Percentiles rank a stretch among this genome's conserved stretches.
Conservation (phyloP, 805 yeast genomes). For the Grigorovia transvaalensis region DNA sequence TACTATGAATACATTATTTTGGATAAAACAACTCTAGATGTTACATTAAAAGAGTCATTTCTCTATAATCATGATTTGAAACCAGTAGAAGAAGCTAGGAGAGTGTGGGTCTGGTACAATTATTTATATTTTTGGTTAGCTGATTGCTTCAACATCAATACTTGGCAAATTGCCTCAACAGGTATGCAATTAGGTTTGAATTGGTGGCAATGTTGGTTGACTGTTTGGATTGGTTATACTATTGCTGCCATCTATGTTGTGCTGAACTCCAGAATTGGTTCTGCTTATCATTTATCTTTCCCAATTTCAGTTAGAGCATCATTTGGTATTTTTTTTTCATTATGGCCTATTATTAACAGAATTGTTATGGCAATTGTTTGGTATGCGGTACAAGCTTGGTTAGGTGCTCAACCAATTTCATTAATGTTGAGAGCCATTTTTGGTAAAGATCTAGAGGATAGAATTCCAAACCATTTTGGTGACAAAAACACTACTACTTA, state of each 20-base stretch:
- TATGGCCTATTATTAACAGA: slow-evolving; percentile 84
- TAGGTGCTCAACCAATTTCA: slow-evolving; percentile 79
- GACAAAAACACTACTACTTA: slow-evolving; percentile 56
- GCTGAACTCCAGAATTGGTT: slow-evolving; percentile 66
- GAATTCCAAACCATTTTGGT: slow-evolving; percentile 53
- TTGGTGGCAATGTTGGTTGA: slow-evolving; percentile 90
- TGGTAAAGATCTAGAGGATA: slow-evolving; percentile 51
- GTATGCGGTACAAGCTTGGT: slow-evolving; percentile 80
- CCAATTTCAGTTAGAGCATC: slow-evolving; percentile 77
- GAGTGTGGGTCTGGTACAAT: slow-evolving; percentile 80
- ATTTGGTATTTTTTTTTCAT: slow-evolving; percentile 78
- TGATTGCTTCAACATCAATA: slow-evolving; percentile 81
- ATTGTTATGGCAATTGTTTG: slow-evolving; percentile 83
- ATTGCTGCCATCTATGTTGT: slow-evolving; percentile 62
- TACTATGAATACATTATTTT: slow-evolving; percentile 6
- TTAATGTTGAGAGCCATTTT: slow-evolving; percentile 71
- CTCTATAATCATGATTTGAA: slow-evolving; percentile 68
- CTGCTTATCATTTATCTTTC: slow-evolving; percentile 72
- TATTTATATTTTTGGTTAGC: slow-evolving; percentile 79
- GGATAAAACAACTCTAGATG: slow-evolving; percentile 19
- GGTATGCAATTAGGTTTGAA: slow-evolving; percentile 69
- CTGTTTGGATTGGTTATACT: slow-evolving; percentile 79
- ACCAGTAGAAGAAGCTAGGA: slow-evolving; percentile 64
- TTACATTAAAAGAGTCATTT: slow-evolving; percentile 32
- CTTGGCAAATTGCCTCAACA: slow-evolving; percentile 88